Conservation (phyloP, 495 filamentous ascomycete genomes). For the Neurospora sp. region DNA sequence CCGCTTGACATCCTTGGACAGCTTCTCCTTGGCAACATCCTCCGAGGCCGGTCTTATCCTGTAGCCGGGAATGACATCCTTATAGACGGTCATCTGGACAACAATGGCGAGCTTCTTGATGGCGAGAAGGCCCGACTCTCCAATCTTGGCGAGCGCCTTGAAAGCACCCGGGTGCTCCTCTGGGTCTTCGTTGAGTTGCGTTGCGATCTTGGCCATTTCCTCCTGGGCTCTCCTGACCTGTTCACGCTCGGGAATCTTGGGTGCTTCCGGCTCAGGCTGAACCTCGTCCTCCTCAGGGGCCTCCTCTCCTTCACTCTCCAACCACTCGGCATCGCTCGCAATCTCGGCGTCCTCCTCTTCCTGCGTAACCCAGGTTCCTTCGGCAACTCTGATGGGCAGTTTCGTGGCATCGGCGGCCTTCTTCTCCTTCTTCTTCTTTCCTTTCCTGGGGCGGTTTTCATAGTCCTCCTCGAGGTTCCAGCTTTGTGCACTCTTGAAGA, state of each 20-base stretch:
- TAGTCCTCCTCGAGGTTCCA: slow-evolving; percentile 94
- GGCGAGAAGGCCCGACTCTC: slow-evolving; percentile 53
- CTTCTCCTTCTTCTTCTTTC: slow-evolving; percentile 59
- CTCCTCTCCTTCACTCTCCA: slow-evolving; percentile 36
- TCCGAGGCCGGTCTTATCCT: slow-evolving; percentile 75
- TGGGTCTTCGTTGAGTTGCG: slow-evolving; percentile 77
- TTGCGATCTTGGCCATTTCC: slow-evolving; percentile 75
- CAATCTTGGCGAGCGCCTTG: slow-evolving; percentile 65
- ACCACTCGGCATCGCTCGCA: slow-evolving; percentile 46
- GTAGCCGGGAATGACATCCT: slow-evolving; percentile 92
- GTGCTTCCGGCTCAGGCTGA: slow-evolving; percentile 37
- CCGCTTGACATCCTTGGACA: slow-evolving; percentile 85
- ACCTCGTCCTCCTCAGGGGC: slow-evolving; percentile 25
- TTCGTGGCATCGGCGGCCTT: slow-evolving; percentile 29
- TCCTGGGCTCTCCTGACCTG: slow-evolving; percentile 85
- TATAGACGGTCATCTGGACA: slow-evolving; percentile 84
- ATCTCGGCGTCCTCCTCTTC: slow-evolving; percentile 33
- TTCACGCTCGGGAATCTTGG: slow-evolving; percentile 57
- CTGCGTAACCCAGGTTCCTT: slow-evolving; percentile 53
- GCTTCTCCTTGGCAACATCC: slow-evolving; percentile 58
- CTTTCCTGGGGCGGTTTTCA: slow-evolving; percentile 66
- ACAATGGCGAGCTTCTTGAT: slow-evolving; percentile 77
- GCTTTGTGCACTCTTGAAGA: slow-evolving; percentile 36
- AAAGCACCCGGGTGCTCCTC: slow-evolving; percentile 79
- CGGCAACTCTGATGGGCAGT: slow-evolving; percentile 76